Conservation (phyloP, 768 basidiomycete species). For the Tubosaeta brunneosetosa region DNA sequence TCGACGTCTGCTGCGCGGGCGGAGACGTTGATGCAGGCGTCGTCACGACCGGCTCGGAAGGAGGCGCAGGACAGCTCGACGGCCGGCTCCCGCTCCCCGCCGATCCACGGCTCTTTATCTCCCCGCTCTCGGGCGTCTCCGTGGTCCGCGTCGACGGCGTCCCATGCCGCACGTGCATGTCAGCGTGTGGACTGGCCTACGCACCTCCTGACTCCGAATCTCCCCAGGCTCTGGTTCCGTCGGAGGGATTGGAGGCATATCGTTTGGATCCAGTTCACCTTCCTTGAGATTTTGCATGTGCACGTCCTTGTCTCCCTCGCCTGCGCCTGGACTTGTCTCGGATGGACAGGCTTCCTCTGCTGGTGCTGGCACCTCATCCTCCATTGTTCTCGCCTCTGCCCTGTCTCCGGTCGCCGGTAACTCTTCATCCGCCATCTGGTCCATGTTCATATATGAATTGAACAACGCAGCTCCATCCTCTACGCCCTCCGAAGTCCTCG, state of each 20-base stretch:
- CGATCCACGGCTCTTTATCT: not conserved
- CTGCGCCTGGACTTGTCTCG: not conserved
- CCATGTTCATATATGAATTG: constrained; percentile 23
- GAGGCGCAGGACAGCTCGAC: not conserved
- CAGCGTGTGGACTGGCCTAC: not conserved
- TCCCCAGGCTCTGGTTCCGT: constrained; percentile 15
- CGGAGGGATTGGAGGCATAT: not conserved
- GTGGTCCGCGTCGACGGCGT: not conserved
- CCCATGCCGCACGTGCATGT: not conserved
- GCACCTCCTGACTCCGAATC: constrained; percentile 7
- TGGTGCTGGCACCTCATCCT: not conserved
- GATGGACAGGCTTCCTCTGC: not conserved
- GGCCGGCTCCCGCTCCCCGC: not conserved
- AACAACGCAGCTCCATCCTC: constrained; percentile 10
- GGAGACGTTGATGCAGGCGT: not conserved
- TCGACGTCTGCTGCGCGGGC: not conserved
- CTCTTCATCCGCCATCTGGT: constrained; percentile 8
- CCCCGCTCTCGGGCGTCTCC: not conserved
- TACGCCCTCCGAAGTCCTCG: not conserved
- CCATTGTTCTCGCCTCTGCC: not conserved
- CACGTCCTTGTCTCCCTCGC: not conserved
- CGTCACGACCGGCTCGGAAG: not conserved
- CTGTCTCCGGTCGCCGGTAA: not conserved
- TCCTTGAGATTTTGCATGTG: constrained; percentile 7
- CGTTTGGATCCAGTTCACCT: constrained; percentile 14